Evolutionary conservation across 495 filamentous ascomycete genomes (phyloP).

Genomic region (Hypoxylon intermedium): DNA sequence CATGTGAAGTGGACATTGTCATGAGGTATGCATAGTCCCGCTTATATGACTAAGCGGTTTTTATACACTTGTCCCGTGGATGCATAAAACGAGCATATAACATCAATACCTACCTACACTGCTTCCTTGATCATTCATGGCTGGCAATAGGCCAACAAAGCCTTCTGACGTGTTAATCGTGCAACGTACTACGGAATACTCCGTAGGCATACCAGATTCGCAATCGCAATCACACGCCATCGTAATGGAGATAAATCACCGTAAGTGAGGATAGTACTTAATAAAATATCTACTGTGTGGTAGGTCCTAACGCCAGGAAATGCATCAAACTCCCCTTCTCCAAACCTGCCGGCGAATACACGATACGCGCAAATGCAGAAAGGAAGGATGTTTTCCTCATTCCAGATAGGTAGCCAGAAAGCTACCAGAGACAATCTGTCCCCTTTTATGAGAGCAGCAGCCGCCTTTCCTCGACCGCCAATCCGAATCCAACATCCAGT

Average conservation of each 20-base stretch:
- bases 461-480: constrained; percentile 6
- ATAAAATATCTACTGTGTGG: constrained; percentile 33
- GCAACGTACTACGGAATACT: neutral
- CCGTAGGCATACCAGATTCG: neutral
- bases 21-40: neutral
- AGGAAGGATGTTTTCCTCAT: constrained; percentile 13
- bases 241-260: too few species aligned
- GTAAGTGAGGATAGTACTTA: constrained; percentile 22
- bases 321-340: constrained; percentile 38
- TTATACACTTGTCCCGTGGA: neutral
- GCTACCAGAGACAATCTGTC: constrained; percentile 37
- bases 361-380: constrained; percentile 23
- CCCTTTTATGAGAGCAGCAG: constrained; percentile 9
- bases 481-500: constrained; percentile 24
- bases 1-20: constrained; percentile 21
- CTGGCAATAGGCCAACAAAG: neutral
- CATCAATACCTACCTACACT: too few species aligned
- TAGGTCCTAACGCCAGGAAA: constrained; percentile 27
- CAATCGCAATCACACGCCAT: too few species aligned
- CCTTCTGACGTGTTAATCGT: neutral
- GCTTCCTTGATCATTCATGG: too few species aligned
- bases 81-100: neutral
- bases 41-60: neutral
- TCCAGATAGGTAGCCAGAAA: constrained; percentile 24
- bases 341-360: constrained; percentile 29